phyloP scores from a whole-genome alignment of 176 grass and related monocot species.

The Panicum miliaceum region DNA sequence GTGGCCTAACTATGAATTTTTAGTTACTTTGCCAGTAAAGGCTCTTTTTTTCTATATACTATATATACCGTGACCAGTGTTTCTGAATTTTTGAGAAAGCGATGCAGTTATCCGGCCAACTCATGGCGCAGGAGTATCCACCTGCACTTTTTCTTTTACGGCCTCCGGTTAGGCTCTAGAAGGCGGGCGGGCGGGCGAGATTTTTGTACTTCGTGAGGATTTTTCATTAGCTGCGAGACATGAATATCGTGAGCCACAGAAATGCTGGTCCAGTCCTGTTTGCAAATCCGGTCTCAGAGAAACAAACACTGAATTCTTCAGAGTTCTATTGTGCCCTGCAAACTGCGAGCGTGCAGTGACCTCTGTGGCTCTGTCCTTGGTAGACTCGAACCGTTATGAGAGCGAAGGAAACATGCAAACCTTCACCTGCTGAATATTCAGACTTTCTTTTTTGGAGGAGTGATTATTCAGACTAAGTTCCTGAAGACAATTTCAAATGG shows the following conservation, averaged over 20 bases:
- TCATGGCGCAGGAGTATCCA: conserved; percentile 27
- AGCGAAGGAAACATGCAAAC: not conserved
- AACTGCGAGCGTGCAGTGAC: not conserved
- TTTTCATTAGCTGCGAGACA: not conserved
- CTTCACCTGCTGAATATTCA: not conserved
- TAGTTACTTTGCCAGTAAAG: not conserved
- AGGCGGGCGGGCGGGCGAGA: not conserved
- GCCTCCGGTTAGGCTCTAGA: not conserved
- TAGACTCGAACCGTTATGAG: not conserved
- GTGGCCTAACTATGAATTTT: not conserved
- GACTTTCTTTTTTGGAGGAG: too few relatives aligned
- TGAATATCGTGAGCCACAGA: conserved; percentile 28
- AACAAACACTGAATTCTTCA: not conserved
- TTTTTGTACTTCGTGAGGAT: not conserved
- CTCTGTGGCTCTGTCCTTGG: not conserved
- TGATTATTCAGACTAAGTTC: not conserved
- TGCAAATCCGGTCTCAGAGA: not conserved
- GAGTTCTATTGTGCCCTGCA: not conserved
- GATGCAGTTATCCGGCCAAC: not conserved
- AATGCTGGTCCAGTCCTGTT: not conserved
- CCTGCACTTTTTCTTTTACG: conserved; percentile 1
- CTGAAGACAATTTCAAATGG: not conserved
- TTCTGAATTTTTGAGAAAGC: conserved; percentile 4
- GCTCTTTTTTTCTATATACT: too few relatives aligned
- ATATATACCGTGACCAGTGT: not conserved